These are phyloP conservation scores for Pascua guehoae DNA, from an alignment of 1,284 basidiomycete species.

Conservation along the genomic window DNA sequence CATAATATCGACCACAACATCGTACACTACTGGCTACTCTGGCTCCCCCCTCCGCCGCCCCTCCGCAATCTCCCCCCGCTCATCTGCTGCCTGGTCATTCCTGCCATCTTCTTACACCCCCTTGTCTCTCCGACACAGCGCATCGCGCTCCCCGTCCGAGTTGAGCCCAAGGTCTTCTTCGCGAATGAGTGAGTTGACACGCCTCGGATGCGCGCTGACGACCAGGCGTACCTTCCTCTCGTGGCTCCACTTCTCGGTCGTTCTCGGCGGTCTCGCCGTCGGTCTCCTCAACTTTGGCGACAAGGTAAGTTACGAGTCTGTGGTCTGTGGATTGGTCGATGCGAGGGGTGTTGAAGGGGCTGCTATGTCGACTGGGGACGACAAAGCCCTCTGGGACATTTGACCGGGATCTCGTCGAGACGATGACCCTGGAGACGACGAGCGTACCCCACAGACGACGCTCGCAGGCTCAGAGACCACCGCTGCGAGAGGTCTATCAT, in stretches of 20 bases:
- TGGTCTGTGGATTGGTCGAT: background rate
- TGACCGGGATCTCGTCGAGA: no score
- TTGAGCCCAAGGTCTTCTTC: slow-evolving; percentile 86
- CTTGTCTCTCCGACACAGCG: slow-evolving; percentile 50
- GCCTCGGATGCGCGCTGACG: background rate
- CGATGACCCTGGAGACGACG: no score
- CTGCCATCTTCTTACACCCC: background rate
- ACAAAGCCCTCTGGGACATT: no score
- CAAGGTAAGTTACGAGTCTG: slow-evolving; percentile 56
- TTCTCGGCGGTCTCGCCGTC: slow-evolving; percentile 87
- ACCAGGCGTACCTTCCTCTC: slow-evolving; percentile 75
- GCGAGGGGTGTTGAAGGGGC: background rate
- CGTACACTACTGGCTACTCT: slow-evolving; percentile 17
- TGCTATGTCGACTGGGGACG: no score
- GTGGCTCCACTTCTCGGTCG: slow-evolving; percentile 94
- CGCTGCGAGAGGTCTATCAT: no score
- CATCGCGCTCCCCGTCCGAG: slow-evolving; percentile 88
- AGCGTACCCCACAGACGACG: no score
- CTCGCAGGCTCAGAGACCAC: no score
- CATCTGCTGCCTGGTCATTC: background rate
- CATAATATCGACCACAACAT: background rate
- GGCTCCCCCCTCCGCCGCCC: slow-evolving; percentile 5
- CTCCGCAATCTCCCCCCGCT: background rate
- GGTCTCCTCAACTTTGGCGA: slow-evolving; percentile 97
- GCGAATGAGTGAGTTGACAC: slow-evolving; percentile 71